Evolutionary conservation across 805 yeast species (phyloP).

Genomic region (Yamadazyma sp.): DNA sequence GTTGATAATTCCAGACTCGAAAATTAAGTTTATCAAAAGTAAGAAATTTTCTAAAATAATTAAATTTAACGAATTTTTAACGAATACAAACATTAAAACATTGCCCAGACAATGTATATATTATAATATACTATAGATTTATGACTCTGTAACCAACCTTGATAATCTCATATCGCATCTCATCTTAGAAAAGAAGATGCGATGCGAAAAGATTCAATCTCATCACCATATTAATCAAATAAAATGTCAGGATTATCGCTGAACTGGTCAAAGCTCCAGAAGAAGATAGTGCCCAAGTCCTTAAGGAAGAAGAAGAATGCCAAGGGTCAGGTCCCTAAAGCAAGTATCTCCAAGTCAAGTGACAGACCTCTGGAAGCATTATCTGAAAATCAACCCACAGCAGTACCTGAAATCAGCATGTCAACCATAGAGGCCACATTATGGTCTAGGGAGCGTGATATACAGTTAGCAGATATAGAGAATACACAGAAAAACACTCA

Average conservation of each 20-base stretch:
- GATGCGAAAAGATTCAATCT: constrained; percentile 7
- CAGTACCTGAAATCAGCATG: constrained; percentile 5
- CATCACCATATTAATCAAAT: constrained; percentile 4
- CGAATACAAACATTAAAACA: too few species aligned
- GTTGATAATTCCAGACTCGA: constrained; percentile 36
- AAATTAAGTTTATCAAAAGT: constrained; percentile 22
- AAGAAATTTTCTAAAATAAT: too few species aligned
- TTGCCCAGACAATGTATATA: too few species aligned
- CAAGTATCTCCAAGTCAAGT: constrained; percentile 1
- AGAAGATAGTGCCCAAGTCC: constrained; percentile 10
- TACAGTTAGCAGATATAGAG: constrained; percentile 6
- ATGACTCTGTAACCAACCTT: too few species aligned
- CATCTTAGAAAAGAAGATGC: background rate
- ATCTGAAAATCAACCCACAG: constrained; percentile 3
- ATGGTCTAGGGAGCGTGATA: constrained; percentile 24
- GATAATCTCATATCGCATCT: too few species aligned
- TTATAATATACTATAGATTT: too few species aligned
- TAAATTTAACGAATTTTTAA: too few species aligned
- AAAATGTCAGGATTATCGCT: constrained; percentile 17
- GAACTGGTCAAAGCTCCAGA: constrained; percentile 23
- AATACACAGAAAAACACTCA: background rate
- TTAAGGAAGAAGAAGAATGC: background rate
- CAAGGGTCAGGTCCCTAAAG: too few species aligned
- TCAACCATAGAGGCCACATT: constrained; percentile 19
- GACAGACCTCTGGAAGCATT: background rate